phyloP scores from a whole-genome alignment of 495 filamentous ascomycete genomes.

The Letharia lupina region DNA sequence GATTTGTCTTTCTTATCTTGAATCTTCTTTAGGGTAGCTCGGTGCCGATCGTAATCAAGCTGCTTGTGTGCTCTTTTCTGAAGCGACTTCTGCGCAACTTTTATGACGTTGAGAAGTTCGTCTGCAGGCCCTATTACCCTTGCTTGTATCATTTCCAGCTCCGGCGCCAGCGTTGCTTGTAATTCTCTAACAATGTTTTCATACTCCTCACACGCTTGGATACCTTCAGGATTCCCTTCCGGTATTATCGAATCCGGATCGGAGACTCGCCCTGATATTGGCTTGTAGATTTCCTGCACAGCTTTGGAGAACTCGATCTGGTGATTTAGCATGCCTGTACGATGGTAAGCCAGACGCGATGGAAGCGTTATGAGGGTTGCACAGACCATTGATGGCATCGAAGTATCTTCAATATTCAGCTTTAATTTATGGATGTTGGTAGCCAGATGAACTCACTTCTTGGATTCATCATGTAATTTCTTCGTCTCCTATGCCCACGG shows the following conservation, averaged over 20 bases:
- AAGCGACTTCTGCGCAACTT: slow-evolving; percentile 81
- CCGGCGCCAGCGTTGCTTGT: slow-evolving; percentile 77
- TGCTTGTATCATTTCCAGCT: slow-evolving; percentile 95
- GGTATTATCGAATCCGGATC: slow-evolving; percentile 75
- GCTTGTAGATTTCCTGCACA: slow-evolving; percentile 93
- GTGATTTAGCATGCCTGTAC: slow-evolving; percentile 79
- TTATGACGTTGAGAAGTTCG: slow-evolving; percentile 90
- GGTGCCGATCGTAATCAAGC: slow-evolving; percentile 87
- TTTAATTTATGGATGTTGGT: not conserved
- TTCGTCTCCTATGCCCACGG: slow-evolving; percentile 62
- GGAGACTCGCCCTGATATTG: slow-evolving; percentile 90
- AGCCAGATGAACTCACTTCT: slow-evolving; percentile 49
- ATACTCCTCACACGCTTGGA: slow-evolving; percentile 93
- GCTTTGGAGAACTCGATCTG: slow-evolving; percentile 98
- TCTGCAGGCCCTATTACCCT: slow-evolving; percentile 90
- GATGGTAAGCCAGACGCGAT: slow-evolving; percentile 20
- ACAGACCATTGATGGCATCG: slow-evolving; percentile 79
- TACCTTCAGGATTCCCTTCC: slow-evolving; percentile 90
- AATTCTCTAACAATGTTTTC: slow-evolving; percentile 84
- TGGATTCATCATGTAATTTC: slow-evolving; percentile 87
- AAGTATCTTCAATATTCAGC: slow-evolving; percentile 52
- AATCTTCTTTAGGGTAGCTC: slow-evolving; percentile 76
- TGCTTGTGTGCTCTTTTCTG: slow-evolving; percentile 95
- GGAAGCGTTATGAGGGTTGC: not conserved
- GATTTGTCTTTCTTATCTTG: slow-evolving; percentile 96